These are phyloP conservation scores for Cucurbita ficifolia DNA, from an alignment of 306 rosid species.

Conservation along the genomic window DNA sequence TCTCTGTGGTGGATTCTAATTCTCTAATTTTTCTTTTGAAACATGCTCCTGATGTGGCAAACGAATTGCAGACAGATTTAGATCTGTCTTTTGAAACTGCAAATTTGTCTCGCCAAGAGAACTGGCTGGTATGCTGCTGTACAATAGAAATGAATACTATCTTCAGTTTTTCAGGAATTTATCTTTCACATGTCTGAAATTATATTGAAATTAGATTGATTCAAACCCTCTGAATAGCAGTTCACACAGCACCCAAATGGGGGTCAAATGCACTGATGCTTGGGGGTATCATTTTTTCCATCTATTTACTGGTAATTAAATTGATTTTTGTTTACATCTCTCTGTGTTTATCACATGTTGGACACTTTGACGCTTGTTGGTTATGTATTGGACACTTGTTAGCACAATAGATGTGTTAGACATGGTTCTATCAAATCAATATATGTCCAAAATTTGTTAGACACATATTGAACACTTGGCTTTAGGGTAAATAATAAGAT, in stretches of 20 bases:
- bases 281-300: neutral
- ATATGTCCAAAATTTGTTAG: too few relatives aligned
- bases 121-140: conserved; percentile 54
- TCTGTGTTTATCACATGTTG: too few relatives aligned
- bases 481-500: neutral
- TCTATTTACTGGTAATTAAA: neutral
- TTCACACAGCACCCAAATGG: neutral
- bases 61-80: conserved; percentile 44
- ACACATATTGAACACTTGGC: neutral
- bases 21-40: conserved; percentile 69
- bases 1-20: conserved; percentile 90
- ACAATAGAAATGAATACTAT: neutral
- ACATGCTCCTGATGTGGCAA: conserved; percentile 74
- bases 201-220: neutral
- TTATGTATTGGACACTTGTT: too few relatives aligned
- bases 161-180: conserved; percentile 6
- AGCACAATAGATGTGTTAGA: too few relatives aligned
- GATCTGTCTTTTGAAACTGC: conserved; percentile 56
- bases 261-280: neutral
- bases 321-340: neutral
- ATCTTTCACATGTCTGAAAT: neutral
- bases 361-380: too few relatives aligned
- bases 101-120: conserved; percentile 35
- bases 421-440: too few relatives aligned
- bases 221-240: neutral